Base-by-base conservation (phyloP, 139 green algal genomes). In the Yamagishiella unicocca region DNA sequence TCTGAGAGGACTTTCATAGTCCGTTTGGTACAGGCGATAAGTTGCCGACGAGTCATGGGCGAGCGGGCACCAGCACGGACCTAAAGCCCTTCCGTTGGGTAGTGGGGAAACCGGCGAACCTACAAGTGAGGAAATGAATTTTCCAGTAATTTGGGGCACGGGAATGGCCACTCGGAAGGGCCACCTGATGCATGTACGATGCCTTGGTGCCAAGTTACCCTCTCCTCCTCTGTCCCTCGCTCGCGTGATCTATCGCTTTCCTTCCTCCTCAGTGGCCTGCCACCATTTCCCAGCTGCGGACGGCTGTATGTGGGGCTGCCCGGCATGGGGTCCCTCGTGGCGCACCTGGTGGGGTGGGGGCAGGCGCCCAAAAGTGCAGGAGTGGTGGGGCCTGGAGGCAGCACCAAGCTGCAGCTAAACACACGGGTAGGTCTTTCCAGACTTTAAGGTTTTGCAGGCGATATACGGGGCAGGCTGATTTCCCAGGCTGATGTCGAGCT, bases 271-370 rank as follows among this genome's bases (percentile, higher is more conserved):
- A 35, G 58, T 2, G 29, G 62, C 10, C 68, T 58, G 22, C 82
- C 37, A 6, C 72, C 81, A 38, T 40, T 76, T 24, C 53, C 35
- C 25, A 42, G 9, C 31, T 33, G 53, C 33, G 88, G 83, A 7
- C 75, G 62, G 21, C 46, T 88, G 58, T 92, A 83, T n/a, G 89
- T 90, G 64, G 89, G 84, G 0, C 19, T 19, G 4, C 89, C 89
- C 29, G 76, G 58, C 37, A 92, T 85, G 68, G 89, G 84, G 29
- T n/a, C 80, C 0, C 27, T 86, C 21, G 43, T 64, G 43, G 80
- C 80, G 22, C 62, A 77, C 80, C 35, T 86, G 77, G 27, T 84
- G 37, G 54, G 19, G 50, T 1, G 31, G n/a, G 33, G 38, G 50
- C 14, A 45, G 27, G 45, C 31, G n/a, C 24, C 43, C 29, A n/a